Base-by-base conservation (phyloP, 202 grass and related monocot species). In the Dendrocalamus latiflorus region DNA sequence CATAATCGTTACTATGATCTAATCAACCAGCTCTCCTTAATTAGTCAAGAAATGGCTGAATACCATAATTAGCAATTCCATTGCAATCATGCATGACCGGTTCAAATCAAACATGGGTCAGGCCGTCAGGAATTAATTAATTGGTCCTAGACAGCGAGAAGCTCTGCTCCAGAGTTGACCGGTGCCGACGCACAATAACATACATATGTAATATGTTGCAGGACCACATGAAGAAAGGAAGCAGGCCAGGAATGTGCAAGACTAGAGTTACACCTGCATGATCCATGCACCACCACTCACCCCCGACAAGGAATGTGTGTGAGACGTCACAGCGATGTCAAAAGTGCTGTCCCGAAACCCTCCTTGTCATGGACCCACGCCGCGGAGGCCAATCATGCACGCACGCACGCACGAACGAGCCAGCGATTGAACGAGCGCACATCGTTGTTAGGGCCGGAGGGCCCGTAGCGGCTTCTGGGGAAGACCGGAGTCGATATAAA, bases 291-390 rank as follows among this genome's bases (percentile, higher is more conserved):
- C 33, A 33, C 3, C 33, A 33, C 33, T 33, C 33, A 33, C 33
- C 0, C 33, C 64, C 78, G 48, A 51, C 38, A 65, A 14, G 7
- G 20, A 43, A 28, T 74, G 85, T 53, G 53, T 44, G 9, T 9
- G 8, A 22, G 62, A 86, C 77, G 70, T 68, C 70, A 59, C 69
- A 2, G 66, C 56, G n/a, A 3, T 1, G 47, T 13, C n/a, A 1
- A 6, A 8, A 22, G 64, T 86, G 84, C 61, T 47, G 14, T 17
- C 61, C 38, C 9, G 49, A 70, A 75, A n/a, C 77, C 61, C 70
- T 81, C 70, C 5, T 11, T n/a, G 14, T 74, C 68, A 7, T 50
- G 78, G 17, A 33, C 70, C 70, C 77, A 76, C 62, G 53, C 70
- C 84, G 21, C 4, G 15, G 5, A 26, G 36, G 72, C 18, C 50